phyloP scores from a whole-genome alignment of 257 asterid genomes.

The Vinca minor region DNA sequence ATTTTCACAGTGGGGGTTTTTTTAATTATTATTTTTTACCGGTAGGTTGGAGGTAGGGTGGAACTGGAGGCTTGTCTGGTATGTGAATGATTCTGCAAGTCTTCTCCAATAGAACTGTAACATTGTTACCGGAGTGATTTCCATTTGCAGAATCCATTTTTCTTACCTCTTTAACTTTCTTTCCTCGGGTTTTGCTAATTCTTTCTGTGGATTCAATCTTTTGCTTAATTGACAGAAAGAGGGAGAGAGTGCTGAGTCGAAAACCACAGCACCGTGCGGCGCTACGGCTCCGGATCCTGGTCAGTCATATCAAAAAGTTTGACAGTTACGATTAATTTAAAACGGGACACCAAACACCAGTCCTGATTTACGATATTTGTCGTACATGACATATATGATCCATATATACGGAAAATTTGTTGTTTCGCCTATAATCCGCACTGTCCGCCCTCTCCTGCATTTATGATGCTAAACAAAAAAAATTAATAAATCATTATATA shows the following conservation, averaged over 20 bases:
- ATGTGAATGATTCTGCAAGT: constrained; percentile 59
- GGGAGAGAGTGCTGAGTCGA: not conserved
- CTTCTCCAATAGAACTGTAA: not conserved
- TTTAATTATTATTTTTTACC: constrained; percentile 32
- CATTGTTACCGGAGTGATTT: not conserved
- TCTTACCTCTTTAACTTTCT: not conserved
- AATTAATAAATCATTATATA: no score
- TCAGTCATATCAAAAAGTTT: no score
- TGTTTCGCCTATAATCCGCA: no score
- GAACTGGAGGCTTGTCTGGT: constrained; percentile 50
- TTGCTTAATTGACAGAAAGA: not conserved
- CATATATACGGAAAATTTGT: no score
- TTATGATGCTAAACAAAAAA: no score
- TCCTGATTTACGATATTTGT: no score
- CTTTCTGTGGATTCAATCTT: not conserved
- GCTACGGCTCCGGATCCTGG: no score
- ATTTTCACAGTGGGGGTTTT: not conserved
- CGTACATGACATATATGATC: no score
- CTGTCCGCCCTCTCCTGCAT: no score
- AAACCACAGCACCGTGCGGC: no score
- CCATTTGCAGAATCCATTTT: constrained; percentile 4
- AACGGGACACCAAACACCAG: no score
- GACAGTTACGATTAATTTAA: no score
- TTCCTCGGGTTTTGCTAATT: not conserved
- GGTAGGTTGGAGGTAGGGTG: constrained; percentile 62